A percentile compares a stretch with the other conserved stretches of the same genome.
These are phyloP conservation scores for Cyclospora cayetanensis DNA, from an alignment of 169 alveolate species.

Conservation along the genomic window DNA sequence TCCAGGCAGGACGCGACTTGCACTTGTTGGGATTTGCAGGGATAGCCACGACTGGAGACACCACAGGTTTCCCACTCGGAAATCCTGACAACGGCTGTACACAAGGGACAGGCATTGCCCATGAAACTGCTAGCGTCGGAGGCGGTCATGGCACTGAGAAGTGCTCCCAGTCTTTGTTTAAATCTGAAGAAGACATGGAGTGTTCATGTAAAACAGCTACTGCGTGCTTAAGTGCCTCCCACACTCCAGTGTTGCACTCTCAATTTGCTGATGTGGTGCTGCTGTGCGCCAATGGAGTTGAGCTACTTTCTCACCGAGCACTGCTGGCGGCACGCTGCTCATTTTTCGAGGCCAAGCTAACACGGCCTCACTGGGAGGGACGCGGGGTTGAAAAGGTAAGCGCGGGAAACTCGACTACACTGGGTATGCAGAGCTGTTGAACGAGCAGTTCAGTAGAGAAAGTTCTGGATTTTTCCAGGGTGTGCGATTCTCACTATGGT, in stretches of 20 bases:
- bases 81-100: not conserved
- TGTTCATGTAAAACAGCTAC: not conserved
- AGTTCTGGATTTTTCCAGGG: no score
- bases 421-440: no score
- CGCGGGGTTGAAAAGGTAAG: constrained; percentile 19
- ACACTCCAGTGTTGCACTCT: constrained; percentile 1
- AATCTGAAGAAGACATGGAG: not conserved
- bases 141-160: not conserved
- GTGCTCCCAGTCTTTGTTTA: not conserved
- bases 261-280: constrained; percentile 61
- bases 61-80: not conserved
- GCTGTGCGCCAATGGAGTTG: constrained; percentile 64
- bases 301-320: constrained; percentile 65
- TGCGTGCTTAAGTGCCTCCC: not conserved
- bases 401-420: not conserved
- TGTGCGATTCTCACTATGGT: no score
- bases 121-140: not conserved
- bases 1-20: not conserved
- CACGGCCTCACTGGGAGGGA: constrained; percentile 61
- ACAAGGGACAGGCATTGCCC: not conserved
- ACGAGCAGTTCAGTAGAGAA: no score
- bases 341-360: constrained; percentile 69
- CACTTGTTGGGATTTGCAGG: constrained; percentile 33
- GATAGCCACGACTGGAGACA: not conserved
- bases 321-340: constrained; percentile 67